Percentiles rank a stretch among this genome's conserved stretches.
Evolutionary conservation across 768 basidiomycete genomes (phyloP).

Genomic region (Tylopilus plumbeoviolaceoides): DNA sequence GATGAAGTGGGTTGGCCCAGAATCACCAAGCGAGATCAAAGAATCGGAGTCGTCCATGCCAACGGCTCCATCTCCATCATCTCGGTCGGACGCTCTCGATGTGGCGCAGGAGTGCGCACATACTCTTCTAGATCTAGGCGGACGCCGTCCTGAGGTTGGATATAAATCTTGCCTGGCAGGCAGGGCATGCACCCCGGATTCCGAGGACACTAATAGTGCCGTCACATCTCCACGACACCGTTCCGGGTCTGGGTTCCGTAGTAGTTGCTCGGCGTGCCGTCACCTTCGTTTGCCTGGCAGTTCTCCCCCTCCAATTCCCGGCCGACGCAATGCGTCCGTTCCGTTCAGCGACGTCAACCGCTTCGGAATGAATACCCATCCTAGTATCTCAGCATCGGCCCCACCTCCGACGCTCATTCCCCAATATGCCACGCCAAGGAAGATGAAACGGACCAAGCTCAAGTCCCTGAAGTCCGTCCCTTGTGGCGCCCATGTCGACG

Average conservation of each 20-base stretch:
- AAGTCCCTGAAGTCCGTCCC: background rate
- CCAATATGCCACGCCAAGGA: conserved; percentile 2
- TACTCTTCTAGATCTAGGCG: background rate
- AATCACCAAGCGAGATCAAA: conserved; percentile 5
- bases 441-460: conserved; percentile 6
- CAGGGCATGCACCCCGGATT: conserved; percentile 9
- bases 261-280: conserved; percentile 27
- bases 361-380: background rate
- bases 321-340: background rate
- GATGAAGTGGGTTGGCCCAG: conserved; percentile 17
- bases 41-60: conserved; percentile 1
- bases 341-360: conserved; percentile 2
- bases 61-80: background rate
- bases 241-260: conserved; percentile 21
- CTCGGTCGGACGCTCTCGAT: conserved; percentile 5
- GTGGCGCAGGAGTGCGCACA: background rate
- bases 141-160: conserved; percentile 2
- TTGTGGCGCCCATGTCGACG: conserved; percentile 7
- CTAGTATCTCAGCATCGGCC: background rate
- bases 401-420: background rate
- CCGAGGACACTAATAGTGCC: conserved; percentile 7
- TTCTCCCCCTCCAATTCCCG: conserved; percentile 12
- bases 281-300: conserved; percentile 14
- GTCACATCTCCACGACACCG: conserved; percentile 6
- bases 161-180: background rate